Evolutionary conservation across 495 filamentous ascomycete species (phyloP).

Genomic region (Podospora bellae-mahoneyi): DNA sequence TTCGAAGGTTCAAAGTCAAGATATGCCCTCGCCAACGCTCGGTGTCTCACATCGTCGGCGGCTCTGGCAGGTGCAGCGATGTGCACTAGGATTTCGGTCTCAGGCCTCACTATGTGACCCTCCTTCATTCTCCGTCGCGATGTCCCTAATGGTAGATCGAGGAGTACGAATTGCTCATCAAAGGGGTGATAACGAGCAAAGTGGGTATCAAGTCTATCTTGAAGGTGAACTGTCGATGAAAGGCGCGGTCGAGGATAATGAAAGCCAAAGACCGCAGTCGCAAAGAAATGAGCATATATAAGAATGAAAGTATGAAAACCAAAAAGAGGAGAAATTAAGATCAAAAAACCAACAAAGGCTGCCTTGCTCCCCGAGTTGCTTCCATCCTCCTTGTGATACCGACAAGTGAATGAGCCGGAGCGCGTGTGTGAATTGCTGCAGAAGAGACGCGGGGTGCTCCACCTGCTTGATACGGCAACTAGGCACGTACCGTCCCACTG

Average conservation of each 20-base stretch:
- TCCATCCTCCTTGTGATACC: background rate
- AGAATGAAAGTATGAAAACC: background rate
- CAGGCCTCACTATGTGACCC: constrained; percentile 19
- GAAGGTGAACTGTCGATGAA: background rate
- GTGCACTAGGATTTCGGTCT: constrained; percentile 66
- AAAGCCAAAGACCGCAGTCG: background rate
- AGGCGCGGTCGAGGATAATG: background rate
- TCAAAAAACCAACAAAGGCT: background rate
- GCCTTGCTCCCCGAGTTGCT: background rate
- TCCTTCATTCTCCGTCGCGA: background rate
- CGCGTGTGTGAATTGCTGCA: background rate
- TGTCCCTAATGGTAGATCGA: background rate
- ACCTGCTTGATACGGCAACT: background rate
- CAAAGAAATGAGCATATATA: background rate
- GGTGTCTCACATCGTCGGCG: constrained; percentile 60
- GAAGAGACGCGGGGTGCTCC: background rate
- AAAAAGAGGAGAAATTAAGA: background rate
- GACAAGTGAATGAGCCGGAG: background rate
- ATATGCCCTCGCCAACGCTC: constrained; percentile 59
- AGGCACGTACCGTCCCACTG: background rate
- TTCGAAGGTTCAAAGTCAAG: constrained; percentile 50
- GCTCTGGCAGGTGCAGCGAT: constrained; percentile 59
- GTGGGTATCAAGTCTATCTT: background rate
- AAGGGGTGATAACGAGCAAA: background rate
- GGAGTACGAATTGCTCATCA: background rate